Evolutionary conservation across 805 yeast genomes (phyloP), one percentile per base, ranked within the genome.

Genomic region (Soucietia sequanensis): DNA sequence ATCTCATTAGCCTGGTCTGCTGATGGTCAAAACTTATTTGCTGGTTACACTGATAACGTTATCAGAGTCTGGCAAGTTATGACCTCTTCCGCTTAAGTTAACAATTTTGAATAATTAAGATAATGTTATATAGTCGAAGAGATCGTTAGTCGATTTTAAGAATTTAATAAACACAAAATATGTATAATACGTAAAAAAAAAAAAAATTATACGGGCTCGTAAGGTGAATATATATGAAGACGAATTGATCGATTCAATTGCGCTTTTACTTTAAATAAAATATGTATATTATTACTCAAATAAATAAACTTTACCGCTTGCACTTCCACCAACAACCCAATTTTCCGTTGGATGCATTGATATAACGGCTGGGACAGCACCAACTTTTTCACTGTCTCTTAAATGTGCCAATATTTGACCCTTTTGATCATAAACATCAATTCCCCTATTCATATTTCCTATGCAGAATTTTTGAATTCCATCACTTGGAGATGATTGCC

Each of bases 11-110:
- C 97, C 71, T 93, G 99, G 99, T 90, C 98, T 62, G 91, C 96
- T 73, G 99, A 93, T 63, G 99, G 99, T 72, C 98, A 91, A 81
- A 88, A 84, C 84, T 81, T 93, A 75, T 93, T 88, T 71, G 96
- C 98, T 62, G 99, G 99, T 81, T 93, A 93, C 96, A 90, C 97
- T 65, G 99, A 93, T 77, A 87, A 87, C 81, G 81, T 85, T 70
- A 91, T 93, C 81, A 91, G 99, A 80, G 99, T 93, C 75, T 93
- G 99, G 99, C 98, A 93, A 84, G 96, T 93, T 62, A 93, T 93
- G 98, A 87, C 95, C 76, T 74, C 82, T 51, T 68, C 72, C 45
- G 72, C 73, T 60, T 68, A 68, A 58, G 37, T 41, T 15, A 14
- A 25, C 14, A 14, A 27, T 30, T 10, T 14, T 23, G 13, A 26